Conservation (phyloP, 805 yeast genomes). For the Metschnikowia orientalis region DNA sequence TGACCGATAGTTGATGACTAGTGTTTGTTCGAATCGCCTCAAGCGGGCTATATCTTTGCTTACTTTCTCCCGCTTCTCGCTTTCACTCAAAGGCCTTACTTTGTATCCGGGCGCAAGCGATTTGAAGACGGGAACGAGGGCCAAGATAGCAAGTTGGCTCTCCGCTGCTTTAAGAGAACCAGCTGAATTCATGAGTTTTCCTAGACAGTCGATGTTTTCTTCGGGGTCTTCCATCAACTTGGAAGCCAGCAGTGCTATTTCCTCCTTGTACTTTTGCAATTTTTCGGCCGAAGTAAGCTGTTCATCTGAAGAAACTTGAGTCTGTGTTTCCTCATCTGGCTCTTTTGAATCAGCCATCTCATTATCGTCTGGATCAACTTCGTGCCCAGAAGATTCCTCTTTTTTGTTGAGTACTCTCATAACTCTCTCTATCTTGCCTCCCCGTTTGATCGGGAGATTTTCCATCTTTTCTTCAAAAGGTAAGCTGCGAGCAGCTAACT, state of each 20-base stretch:
- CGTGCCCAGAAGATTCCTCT: no score
- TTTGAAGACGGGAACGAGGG: constrained; percentile 81
- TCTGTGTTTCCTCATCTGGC: constrained; percentile 1
- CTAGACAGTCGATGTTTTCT: constrained; percentile 62
- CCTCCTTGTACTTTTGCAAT: constrained; percentile 65
- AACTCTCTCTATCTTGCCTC: constrained; percentile 71
- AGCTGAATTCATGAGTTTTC: constrained; percentile 67
- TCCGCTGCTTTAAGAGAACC: constrained; percentile 62
- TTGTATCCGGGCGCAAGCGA: constrained; percentile 83
- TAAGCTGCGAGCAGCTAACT: constrained; percentile 60
- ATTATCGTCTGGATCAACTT: constrained; percentile 6
- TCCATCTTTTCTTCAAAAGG: constrained; percentile 47
- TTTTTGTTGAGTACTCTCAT: no score
- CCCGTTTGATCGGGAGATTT: constrained; percentile 72
- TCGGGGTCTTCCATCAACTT: constrained; percentile 84
- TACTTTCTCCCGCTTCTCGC: constrained; percentile 77
- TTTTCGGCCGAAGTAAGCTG: constrained; percentile 47
- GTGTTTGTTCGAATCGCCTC: constrained; percentile 75
- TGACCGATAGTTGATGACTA: constrained; percentile 63
- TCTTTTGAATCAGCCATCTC: constrained; percentile 1
- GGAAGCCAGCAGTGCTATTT: constrained; percentile 77
- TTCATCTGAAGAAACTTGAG: background rate
- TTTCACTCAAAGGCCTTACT: constrained; percentile 76
- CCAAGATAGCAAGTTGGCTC: constrained; percentile 65
- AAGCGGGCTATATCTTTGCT: constrained; percentile 74